These are phyloP conservation scores for Vishniacozyma victoriae DNA, from an alignment of 768 basidiomycete genomes.

Conservation along the genomic window DNA sequence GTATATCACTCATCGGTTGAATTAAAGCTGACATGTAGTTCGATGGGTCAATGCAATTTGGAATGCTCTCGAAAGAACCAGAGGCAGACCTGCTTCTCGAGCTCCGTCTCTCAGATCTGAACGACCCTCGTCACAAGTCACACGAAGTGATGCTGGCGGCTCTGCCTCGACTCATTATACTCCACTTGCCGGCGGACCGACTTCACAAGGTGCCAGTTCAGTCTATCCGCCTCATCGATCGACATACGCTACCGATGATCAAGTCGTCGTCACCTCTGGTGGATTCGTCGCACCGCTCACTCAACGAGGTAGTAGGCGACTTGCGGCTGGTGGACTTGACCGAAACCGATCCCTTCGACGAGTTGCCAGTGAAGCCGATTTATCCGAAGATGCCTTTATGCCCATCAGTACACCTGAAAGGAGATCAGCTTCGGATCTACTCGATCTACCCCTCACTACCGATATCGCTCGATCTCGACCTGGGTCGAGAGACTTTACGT, in stretches of 20 bases:
- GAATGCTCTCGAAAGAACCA: conserved; percentile 52
- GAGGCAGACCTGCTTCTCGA: conserved; percentile 8
- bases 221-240: too few species aligned
- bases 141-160: conserved; percentile 18
- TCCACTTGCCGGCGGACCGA: conserved; percentile 5
- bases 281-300: conserved; percentile 33
- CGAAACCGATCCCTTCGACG: conserved; percentile 27
- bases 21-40: conserved; percentile 48
- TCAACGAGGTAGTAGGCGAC: conserved; percentile 28
- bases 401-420: not conserved
- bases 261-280: conserved; percentile 33
- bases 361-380: conserved; percentile 39
- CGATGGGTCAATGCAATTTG: conserved; percentile 88
- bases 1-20: conserved; percentile 1
- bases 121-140: conserved; percentile 13
- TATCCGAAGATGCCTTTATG: conserved; percentile 8
- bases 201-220: conserved; percentile 1
- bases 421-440: not conserved
- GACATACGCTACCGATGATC: conserved; percentile 28
- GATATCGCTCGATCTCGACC: conserved; percentile 20
- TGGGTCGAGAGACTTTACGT: conserved; percentile 37
- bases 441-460: conserved; percentile 25
- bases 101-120: conserved; percentile 9
- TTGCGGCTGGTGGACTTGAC: conserved; percentile 26
- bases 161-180: conserved; percentile 29